A percentile compares a stretch with the other conserved stretches of the same genome.
phyloP scores from a whole-genome alignment of 345 rosid genomes.

The Murraya koenigii region DNA sequence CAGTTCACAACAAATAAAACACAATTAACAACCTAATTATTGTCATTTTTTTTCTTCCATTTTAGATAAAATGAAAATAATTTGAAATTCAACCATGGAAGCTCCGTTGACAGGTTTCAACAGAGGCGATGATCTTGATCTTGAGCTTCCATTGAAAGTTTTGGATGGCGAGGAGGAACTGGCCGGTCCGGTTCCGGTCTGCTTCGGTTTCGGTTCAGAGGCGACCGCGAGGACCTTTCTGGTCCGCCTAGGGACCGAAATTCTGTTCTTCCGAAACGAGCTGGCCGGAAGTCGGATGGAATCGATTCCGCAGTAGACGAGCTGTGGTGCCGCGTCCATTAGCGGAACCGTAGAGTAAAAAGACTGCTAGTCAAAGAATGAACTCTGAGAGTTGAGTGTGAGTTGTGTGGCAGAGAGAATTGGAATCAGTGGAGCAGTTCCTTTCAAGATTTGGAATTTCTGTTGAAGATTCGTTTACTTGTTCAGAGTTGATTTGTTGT shows the following conservation, averaged over 20 bases:
- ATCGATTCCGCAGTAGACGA: constrained; percentile 51
- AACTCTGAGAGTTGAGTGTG: not conserved
- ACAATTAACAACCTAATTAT: not conserved
- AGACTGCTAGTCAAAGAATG: too few species aligned
- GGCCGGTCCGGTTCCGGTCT: constrained; percentile 31
- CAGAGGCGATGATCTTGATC: constrained; percentile 36
- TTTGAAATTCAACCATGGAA: constrained; percentile 41
- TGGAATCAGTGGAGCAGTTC: not conserved
- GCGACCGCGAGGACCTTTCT: constrained; percentile 57
- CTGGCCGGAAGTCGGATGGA: constrained; percentile 37
- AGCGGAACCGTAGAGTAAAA: constrained; percentile 7
- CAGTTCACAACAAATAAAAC: not conserved
- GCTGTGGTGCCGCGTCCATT: constrained; percentile 63
- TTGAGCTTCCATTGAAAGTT: constrained; percentile 42
- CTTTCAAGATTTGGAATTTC: not conserved
- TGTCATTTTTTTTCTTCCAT: not conserved
- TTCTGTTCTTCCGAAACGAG: constrained; percentile 18
- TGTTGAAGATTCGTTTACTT: not conserved
- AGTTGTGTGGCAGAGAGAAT: not conserved
- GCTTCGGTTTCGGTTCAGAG: constrained; percentile 67
- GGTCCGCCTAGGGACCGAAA: constrained; percentile 28
- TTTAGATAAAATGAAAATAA: too few species aligned
- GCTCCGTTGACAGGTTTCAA: constrained; percentile 53
- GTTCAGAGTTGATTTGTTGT: not conserved
- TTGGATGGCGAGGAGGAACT: constrained; percentile 23